A percentile compares a stretch with the other conserved stretches of the same genome.
phyloP scores from a whole-genome alignment of 108 stramenopile genomes.

The Nitzschia sp. region DNA sequence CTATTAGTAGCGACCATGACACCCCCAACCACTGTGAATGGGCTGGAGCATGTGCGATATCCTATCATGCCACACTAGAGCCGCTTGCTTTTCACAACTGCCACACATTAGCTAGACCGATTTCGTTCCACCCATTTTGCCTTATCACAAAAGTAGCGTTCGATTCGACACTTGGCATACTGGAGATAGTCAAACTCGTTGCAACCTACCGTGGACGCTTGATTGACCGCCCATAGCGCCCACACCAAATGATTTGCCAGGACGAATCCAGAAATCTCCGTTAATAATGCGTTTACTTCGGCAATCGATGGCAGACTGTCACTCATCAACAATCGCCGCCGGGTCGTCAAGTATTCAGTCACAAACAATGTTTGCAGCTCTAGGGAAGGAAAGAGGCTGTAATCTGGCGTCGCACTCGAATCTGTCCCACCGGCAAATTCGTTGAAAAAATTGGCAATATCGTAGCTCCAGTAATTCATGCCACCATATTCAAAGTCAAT shows the following conservation, averaged over 20 bases:
- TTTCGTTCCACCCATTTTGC: background rate
- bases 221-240: constrained; percentile 87
- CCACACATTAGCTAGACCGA: no score
- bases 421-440: constrained; percentile 82
- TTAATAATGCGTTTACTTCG: constrained; percentile 27
- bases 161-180: constrained; percentile 48
- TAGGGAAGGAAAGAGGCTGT: constrained; percentile 50
- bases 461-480: constrained; percentile 75
- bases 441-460: constrained; percentile 91
- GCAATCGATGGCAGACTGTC: background rate
- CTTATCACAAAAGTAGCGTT: constrained; percentile 29
- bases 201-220: constrained; percentile 80
- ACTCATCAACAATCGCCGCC: background rate
- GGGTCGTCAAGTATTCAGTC: constrained; percentile 48
- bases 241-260: constrained; percentile 86
- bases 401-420: constrained; percentile 55
- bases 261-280: constrained; percentile 64
- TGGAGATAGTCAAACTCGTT: constrained; percentile 72
- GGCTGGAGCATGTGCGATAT: no score
- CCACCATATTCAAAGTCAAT: constrained; percentile 94
- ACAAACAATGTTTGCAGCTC: constrained; percentile 55
- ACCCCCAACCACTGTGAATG: no score
- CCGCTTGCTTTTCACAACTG: no score
- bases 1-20: no score
- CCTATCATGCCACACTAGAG: no score